phyloP scores from a whole-genome alignment of 306 rosid genomes.

The Calophaca sinica region DNA sequence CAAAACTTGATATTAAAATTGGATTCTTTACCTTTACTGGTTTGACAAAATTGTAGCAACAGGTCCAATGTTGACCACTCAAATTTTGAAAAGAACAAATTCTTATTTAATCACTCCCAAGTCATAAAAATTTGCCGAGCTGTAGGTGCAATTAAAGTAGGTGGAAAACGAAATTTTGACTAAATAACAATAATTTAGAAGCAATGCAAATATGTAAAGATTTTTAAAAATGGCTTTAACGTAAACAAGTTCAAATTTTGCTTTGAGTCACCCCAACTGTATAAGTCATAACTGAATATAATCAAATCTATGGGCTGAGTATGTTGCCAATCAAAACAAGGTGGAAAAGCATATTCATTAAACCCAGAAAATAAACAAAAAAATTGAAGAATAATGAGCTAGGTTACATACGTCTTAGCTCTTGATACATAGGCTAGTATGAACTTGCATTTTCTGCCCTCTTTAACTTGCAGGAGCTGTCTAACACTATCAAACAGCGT shows the following conservation, averaged over 20 bases:
- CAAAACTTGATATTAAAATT: constrained; percentile 10
- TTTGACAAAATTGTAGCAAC: constrained; percentile 6
- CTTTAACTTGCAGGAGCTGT: constrained; percentile 68
- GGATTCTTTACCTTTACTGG: neutral
- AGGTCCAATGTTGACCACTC: neutral
- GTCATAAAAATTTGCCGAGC: constrained; percentile 1
- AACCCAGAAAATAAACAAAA: constrained; percentile 27
- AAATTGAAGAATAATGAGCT: constrained; percentile 29
- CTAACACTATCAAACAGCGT: constrained; percentile 75
- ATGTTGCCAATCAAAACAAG: constrained; percentile 9
- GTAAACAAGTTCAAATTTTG: neutral
- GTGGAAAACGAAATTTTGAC: neutral
- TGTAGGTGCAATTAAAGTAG: constrained; percentile 2
- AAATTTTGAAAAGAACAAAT: neutral
- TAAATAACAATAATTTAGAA: neutral
- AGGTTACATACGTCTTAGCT: constrained; percentile 65
- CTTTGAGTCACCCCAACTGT: neutral
- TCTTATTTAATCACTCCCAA: constrained; percentile 18
- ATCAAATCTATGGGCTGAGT: constrained; percentile 3
- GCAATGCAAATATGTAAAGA: constrained; percentile 8
- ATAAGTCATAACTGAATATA: constrained; percentile 16
- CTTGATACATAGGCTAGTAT: constrained; percentile 92
- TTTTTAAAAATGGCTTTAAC: constrained; percentile 25
- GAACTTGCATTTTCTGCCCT: constrained; percentile 74
- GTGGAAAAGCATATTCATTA: constrained; percentile 19